These are phyloP conservation scores for Phoenix roebelenii DNA, from an alignment of 176 grass and related monocot species.

Conservation along the genomic window DNA sequence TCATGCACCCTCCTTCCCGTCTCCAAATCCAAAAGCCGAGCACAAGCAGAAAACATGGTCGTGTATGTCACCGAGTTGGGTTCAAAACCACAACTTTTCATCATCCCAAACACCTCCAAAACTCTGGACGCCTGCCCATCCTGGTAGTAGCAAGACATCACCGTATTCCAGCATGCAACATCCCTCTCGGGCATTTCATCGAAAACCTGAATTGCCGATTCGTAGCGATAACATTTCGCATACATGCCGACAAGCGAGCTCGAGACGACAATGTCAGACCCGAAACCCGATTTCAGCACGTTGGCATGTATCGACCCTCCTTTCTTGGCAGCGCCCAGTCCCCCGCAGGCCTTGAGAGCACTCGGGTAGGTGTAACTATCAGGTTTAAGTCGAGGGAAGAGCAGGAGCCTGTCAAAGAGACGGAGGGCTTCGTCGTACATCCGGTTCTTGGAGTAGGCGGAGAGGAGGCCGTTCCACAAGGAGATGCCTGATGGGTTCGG, in stretches of 20 bases:
- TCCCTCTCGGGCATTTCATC: constrained; percentile 23
- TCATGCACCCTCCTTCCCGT: constrained; percentile 11
- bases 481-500: constrained; percentile 3
- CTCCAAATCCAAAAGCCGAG: constrained; percentile 9
- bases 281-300: constrained; percentile 8
- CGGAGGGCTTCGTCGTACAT: constrained; percentile 4
- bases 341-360: constrained; percentile 20
- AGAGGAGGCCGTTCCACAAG: constrained; percentile 18
- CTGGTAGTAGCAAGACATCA: constrained; percentile 27
- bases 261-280: constrained; percentile 12
- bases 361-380: constrained; percentile 19
- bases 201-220: constrained; percentile 12
- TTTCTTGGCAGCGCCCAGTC: not conserved
- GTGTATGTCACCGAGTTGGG: constrained; percentile 19
- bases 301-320: constrained; percentile 11
- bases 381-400: not conserved
- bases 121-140: constrained; percentile 7
- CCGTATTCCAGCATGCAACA: constrained; percentile 18
- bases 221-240: constrained; percentile 16
- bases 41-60: constrained; percentile 19
- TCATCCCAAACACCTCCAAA: constrained; percentile 10
- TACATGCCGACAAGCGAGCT: constrained; percentile 16
- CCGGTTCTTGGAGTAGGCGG: constrained; percentile 15
- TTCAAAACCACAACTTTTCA: constrained; percentile 12
- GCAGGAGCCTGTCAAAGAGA: constrained; percentile 14